A percentile compares a stretch with the other conserved stretches of the same genome.
Evolutionary conservation across 352 stramenopile genomes (phyloP).

Genomic region (Phytopythium vexans): DNA sequence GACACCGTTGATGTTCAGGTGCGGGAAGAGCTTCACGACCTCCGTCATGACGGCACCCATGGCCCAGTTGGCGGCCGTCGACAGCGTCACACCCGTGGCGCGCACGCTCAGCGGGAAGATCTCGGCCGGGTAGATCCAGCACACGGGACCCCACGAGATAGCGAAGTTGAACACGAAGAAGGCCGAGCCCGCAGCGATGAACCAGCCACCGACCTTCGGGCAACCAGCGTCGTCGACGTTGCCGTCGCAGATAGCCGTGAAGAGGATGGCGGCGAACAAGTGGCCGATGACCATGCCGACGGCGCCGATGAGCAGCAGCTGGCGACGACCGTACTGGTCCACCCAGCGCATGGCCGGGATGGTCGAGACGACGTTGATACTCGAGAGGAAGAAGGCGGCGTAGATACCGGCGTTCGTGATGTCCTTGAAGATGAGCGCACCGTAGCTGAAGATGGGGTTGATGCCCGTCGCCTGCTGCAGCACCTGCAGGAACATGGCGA

Average conservation of each 20-base stretch:
- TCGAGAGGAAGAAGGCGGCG: slow-evolving; percentile 15
- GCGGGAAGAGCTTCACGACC: slow-evolving; percentile 22
- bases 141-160: slow-evolving; percentile 37
- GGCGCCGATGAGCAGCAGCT: slow-evolving; percentile 31
- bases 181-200: slow-evolving; percentile 30
- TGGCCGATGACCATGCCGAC: slow-evolving; percentile 46
- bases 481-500: slow-evolving; percentile 32
- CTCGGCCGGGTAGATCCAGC: slow-evolving; percentile 55
- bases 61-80: slow-evolving; percentile 31
- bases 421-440: slow-evolving; percentile 25
- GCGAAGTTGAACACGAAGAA: slow-evolving; percentile 46
- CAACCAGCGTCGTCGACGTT: slow-evolving; percentile 26
- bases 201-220: slow-evolving; percentile 20
- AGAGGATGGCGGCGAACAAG: slow-evolving; percentile 26
- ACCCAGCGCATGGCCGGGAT: slow-evolving; percentile 37
- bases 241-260: slow-evolving; percentile 29
- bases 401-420: slow-evolving; percentile 22
- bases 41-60: slow-evolving; percentile 38
- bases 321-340: slow-evolving; percentile 31
- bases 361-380: slow-evolving; percentile 30
- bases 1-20: slow-evolving; percentile 45
- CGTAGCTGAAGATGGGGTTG: slow-evolving; percentile 28
- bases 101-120: slow-evolving; percentile 51
- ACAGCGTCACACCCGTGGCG: slow-evolving; percentile 22
- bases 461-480: slow-evolving; percentile 36